phyloP scores from a whole-genome alignment of 331 rosid genomes.

The Dryas integrifolia region DNA sequence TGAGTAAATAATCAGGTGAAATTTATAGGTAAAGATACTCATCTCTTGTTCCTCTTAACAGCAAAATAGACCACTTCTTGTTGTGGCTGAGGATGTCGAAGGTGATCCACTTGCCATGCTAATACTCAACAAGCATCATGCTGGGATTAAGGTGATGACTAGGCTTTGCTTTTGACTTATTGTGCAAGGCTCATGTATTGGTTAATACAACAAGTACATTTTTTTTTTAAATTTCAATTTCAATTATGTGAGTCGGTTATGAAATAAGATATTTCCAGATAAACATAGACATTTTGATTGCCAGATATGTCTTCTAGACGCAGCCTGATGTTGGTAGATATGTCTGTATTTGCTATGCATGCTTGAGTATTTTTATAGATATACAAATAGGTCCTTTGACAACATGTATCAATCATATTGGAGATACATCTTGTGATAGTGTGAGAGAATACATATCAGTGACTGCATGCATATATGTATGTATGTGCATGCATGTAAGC shows the following conservation, averaged over 20 bases:
- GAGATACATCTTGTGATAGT: too few relatives aligned
- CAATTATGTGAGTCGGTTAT: neutral
- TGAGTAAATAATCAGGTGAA: constrained; percentile 1
- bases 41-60: constrained; percentile 34
- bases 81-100: constrained; percentile 95
- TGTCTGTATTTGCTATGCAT: neutral
- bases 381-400: too few relatives aligned
- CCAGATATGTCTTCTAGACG: neutral
- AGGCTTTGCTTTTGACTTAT: constrained; percentile 4
- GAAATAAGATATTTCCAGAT: neutral
- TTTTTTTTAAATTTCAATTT: neutral
- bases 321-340: neutral
- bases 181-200: neutral
- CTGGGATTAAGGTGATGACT: constrained; percentile 71
- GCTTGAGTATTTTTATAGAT: neutral
- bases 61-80: constrained; percentile 76
- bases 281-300: neutral
- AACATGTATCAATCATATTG: too few relatives aligned
- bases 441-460: too few relatives aligned
- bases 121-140: constrained; percentile 91
- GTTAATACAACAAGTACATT: neutral
- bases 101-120: constrained; percentile 88
- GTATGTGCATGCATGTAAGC: too few relatives aligned
- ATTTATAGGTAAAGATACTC: constrained; percentile 16
- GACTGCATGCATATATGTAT: neutral